These are phyloP conservation scores for Elaphomyces granulatus DNA, from an alignment of 495 filamentous ascomycete genomes.

Conservation along the genomic window DNA sequence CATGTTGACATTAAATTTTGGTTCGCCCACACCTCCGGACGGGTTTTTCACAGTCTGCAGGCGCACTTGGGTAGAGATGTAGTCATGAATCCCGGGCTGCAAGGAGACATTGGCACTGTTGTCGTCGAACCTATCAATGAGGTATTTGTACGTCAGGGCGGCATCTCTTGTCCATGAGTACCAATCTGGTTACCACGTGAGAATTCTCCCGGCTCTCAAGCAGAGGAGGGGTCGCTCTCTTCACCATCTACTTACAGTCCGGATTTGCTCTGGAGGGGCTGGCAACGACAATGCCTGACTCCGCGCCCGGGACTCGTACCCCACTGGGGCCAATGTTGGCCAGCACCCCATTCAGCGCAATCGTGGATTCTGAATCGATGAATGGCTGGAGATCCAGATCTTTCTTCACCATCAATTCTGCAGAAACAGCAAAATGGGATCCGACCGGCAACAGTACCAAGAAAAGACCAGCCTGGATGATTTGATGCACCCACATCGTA, in stretches of 20 bases:
- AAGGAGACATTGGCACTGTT: constrained; percentile 37
- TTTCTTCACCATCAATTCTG: neutral
- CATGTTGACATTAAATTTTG: constrained; percentile 41
- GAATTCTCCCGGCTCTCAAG: too few relatives aligned
- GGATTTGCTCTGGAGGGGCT: constrained; percentile 43
- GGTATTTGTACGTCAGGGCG: constrained; percentile 44
- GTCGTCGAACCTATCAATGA: constrained; percentile 46
- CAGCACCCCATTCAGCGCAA: constrained; percentile 37
- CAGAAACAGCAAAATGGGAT: neutral
- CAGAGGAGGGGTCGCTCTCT: too few relatives aligned
- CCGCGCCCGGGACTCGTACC: constrained; percentile 29
- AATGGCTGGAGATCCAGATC: too few relatives aligned
- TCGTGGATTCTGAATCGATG: constrained; percentile 38
- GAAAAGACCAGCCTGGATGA: neutral
- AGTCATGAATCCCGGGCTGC: constrained; percentile 40
- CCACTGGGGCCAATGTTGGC: constrained; percentile 47
- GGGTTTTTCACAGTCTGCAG: constrained; percentile 48
- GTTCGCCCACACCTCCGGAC: constrained; percentile 37
- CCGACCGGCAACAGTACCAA: neutral
- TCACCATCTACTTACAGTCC: constrained; percentile 48
- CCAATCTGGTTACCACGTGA: too few relatives aligned
- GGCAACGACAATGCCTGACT: constrained; percentile 44
- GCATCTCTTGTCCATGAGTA: constrained; percentile 65
- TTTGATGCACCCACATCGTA: too few relatives aligned
- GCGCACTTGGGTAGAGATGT: constrained; percentile 41